Evolutionary conservation across 495 filamentous ascomycete species (phyloP), one percentile per base, ranked within the genome.

Genomic region (Daldinia bambusicola): DNA sequence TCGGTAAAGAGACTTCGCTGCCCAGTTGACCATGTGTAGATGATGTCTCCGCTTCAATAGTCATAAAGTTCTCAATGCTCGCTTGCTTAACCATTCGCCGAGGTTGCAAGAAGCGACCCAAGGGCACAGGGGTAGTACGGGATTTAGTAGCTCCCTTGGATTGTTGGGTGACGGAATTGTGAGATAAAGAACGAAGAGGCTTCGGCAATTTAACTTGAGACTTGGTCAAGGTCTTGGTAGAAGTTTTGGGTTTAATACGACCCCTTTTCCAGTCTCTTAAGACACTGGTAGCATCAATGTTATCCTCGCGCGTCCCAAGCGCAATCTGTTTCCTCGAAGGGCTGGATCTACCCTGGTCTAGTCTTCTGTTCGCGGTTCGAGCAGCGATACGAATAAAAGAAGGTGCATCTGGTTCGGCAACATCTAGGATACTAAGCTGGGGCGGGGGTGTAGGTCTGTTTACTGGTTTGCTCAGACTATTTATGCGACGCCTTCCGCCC

Each of bases 221-320:
- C 51, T 38, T 59, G 0, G 6, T 34, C 20, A 31, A 6, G n/a
- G 50, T 18, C 13, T 22, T 60, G 26, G 56, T 45, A 37, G 71
- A 65, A 40, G 80, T 74, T 48, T 75, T 81, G 55, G 86, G 87
- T 20, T 75, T 79, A 52, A 94, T 89, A 41, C 78, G 88, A 6
- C 94, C 94, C 65, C 82, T 84, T 74, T 88, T 90, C 95, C 95
- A 99, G 61, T 91, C 85, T 20, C 80, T 82, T 53, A 99, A 79
- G 12, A 88, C 82, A 13, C 81, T 78, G 51, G 89, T 88, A 0
- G 89, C 91, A 75, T 98, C 95, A 22, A 88, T 78, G 6, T 92
- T 97, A 71, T 98, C 94, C 14, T 80, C 74, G 22, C 83, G 84
- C 30, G 88, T 94, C 37, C 88, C 89, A 6, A 99, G 77, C 36